Evolutionary conservation across 2,329 filamentous ascomycete species (phyloP), one percentile per base, ranked within the genome.

Genomic region (Pseudofabraea citricarpa): DNA sequence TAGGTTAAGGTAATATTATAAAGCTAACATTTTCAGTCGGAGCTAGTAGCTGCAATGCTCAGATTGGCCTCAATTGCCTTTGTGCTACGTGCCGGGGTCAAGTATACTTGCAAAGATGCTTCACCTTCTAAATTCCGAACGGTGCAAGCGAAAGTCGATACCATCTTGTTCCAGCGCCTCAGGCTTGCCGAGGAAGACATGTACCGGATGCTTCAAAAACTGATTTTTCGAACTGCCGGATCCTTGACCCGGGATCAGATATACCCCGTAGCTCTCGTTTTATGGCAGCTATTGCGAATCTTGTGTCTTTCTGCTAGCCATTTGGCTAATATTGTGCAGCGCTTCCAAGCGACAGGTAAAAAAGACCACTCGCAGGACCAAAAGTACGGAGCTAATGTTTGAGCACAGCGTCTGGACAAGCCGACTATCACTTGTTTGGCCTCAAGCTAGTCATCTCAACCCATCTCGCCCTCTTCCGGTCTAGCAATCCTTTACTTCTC

Each of bases 151-250:
- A 46, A 48, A 18, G 46, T 58, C 23, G 55, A 58, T n/a, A 58
- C 55, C 4, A 47, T 53, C n/a, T 44, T 58, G 8, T 58, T 54
- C 38, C 44, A 53, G 23, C 47, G 51, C 4, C 50, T 58, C 12
- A 44, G 50, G 16, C 22, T 51, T 3, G 54, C 55, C 1, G 50
- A 53, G 31, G 51, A 40, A 22, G 47, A 48, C 18, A 44, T 57
- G 4, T 55, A 51, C 32, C 46, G 41, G 6, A 52, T 50, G 38
- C 51, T 58, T 1, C 55, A 57, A 22, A 43, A 44, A 13, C 41
- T 57, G n/a, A 49, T 58, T 3, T 58, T 58, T 35, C 50, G 48
- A 22, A 49, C 49, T 4, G 48, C 55, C 2, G 55, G 56, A 2
- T 52, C 46, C 21, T 23, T 58, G 15, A 47, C 42, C 3, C 41